Percentiles rank a stretch among this genome's conserved stretches.
Evolutionary conservation across 208 protist species (phyloP).

Genomic region (Leptomonas pyrrhocoris): DNA sequence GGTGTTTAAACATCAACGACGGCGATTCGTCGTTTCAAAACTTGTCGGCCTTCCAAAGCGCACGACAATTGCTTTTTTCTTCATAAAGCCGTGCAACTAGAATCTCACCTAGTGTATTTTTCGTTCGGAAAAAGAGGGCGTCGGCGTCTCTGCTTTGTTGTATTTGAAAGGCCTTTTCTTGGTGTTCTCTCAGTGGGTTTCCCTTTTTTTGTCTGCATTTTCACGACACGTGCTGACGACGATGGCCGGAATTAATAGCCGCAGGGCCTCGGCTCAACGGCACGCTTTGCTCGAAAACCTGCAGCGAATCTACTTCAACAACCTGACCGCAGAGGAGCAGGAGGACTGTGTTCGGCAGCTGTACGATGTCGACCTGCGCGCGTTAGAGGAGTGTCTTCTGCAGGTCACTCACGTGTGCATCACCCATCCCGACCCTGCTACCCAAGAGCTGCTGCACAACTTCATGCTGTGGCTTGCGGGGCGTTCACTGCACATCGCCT

Average conservation of each 20-base stretch:
- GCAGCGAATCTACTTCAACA: conserved; percentile 40
- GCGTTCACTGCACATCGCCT: conserved; percentile 67
- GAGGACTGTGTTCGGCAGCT: conserved; percentile 56
- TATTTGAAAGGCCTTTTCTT: background rate
- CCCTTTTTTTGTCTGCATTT: background rate
- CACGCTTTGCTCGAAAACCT: conserved; percentile 64
- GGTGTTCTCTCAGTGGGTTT: background rate
- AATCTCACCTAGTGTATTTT: too few relatives aligned
- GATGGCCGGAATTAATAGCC: conserved; percentile 10
- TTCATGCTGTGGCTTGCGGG: conserved; percentile 82
- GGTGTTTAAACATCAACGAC: too few relatives aligned
- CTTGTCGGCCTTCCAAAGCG: too few relatives aligned
- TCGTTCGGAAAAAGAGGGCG: too few relatives aligned
- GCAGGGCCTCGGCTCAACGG: conserved; percentile 32
- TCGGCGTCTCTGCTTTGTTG: background rate
- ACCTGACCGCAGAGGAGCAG: conserved; percentile 48
- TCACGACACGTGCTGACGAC: background rate
- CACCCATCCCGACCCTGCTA: conserved; percentile 51
- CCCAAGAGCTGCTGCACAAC: conserved; percentile 60
- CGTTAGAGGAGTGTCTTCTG: conserved; percentile 73
- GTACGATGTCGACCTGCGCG: conserved; percentile 53
- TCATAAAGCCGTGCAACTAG: too few relatives aligned
- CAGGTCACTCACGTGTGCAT: conserved; percentile 87
- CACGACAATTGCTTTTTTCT: too few relatives aligned
- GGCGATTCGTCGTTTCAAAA: too few relatives aligned